Evolutionary conservation across 2,329 filamentous ascomycete genomes (phyloP), one percentile per base, ranked within the genome.

Genomic region (Didymella segeticola): DNA sequence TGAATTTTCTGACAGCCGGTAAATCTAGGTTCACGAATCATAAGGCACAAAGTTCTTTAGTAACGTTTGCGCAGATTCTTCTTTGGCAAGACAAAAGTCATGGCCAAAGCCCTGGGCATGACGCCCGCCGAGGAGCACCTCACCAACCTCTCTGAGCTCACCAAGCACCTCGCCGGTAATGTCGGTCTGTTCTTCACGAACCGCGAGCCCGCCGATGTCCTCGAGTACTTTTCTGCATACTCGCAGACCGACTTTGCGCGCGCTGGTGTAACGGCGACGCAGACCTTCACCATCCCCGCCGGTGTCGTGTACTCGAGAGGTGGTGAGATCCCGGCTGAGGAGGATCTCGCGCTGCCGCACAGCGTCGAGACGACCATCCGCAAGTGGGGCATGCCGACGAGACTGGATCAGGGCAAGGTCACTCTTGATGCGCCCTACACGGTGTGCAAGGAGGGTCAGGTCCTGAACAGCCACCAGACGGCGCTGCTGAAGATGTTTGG

Each of bases 71-170:
- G 41, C 68, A 95, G 93, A 67, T 82, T 99, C 75, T 98, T 98
- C 86, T 98, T 97, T 78, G 95, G 93, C 79, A 99, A 98, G 82
- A 98, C 93, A 56, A 98, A 98, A 80, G 93, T 99, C 76, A 98
- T 98, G 92, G 88, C 90, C 68, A 93, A 95, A 79, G 93, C 95
- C 52, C 89, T 99, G 22, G 95, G 95, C 72, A 84, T 85, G 61
- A 87, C 82, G 47, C 83, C 87, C 63, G 89, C 90, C 70, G 89
- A 91, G 69, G 91, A 93, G 78, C 85, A 90, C 77, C 89, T 91
- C 64, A 85, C 90, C 37, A 90, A 91, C 72, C 86, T 95, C 68
- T 82, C 90, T 73, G 78, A 80, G 59, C 86, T 97, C 53, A 79
- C 84, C 17, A 80, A 80, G 38, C 84, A 90, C 80, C 82, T 98